Evolutionary conservation across 1,284 basidiomycete species (phyloP), one percentile per base, ranked within the genome.

Genomic region (Agaricales sp.): DNA sequence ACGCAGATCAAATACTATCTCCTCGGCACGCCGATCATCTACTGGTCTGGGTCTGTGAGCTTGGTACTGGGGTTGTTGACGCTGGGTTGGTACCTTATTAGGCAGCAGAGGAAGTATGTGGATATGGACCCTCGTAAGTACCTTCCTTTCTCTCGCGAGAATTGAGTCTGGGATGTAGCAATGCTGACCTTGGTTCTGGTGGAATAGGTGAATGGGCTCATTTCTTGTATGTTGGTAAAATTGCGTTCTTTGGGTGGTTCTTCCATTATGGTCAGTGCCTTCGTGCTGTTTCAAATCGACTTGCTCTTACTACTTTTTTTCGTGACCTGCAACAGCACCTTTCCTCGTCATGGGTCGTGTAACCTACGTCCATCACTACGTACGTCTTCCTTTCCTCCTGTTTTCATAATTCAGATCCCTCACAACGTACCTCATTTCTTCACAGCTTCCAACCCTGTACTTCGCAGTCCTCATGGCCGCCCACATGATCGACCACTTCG

Each of bases 321-420:
- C n/a, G n/a, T n/a, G n/a, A n/a, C n/a, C n/a, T n/a, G n/a, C 20
- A 47, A 20, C 57, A 93, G 90, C 86, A 20, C 94, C 95, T 0
- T 98, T 96, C 80, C 70, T 98, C 57, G 82, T 96, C 67, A 96
- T 97, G 93, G 92, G 90, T 23, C 86, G 93, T 57, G 89, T 92
- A 1, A 93, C 90, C 38, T 93, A 93, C 57, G 67, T 93, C 12
- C 91, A 93, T 63, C 91, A 93, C 70, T 92, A 91, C 60, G 83
- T 87, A 57, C 50, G 83, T 70, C 20, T 20, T 25, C 22, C 25
- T 19, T 46, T 21, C 20, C 38, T 16, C 21, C 21, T 43, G 2
- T 46, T 19, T 21, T 38, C 20, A 51, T 37, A 3, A 46, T 38
- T 11, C 12, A 47, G n/a, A 35, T 52, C 47, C 20, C 19, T 48